These are phyloP conservation scores for Nicotiana otophora DNA, from an alignment of 257 asterid genomes.

Conservation along the genomic window DNA sequence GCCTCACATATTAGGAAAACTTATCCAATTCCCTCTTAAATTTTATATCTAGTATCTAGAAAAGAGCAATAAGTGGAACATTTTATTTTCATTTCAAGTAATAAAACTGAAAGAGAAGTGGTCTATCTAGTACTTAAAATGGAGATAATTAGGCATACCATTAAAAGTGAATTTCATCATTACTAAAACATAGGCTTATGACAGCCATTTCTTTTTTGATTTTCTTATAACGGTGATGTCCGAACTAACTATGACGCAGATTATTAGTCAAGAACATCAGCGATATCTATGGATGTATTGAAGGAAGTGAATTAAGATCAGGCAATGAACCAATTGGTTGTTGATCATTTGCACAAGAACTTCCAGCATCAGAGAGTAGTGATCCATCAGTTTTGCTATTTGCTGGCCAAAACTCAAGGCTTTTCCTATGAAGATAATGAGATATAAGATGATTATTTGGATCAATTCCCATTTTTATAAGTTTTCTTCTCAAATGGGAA, in stretches of 20 bases:
- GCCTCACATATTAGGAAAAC: neutral
- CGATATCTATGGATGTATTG: neutral
- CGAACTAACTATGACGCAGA: neutral
- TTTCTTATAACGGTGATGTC: neutral
- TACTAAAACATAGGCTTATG: no score
- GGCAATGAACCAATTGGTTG: neutral
- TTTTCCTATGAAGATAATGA: neutral
- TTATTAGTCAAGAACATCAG: neutral
- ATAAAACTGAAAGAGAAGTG: no score
- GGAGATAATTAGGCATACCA: no score
- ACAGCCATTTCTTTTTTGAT: neutral
- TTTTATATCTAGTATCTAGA: no score
- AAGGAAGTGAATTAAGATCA: slow-evolving; percentile 1
- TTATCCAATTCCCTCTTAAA: neutral
- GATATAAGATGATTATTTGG: slow-evolving; percentile 11
- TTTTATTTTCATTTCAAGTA: no score
- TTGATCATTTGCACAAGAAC: slow-evolving; percentile 4
- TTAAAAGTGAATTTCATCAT: no score
- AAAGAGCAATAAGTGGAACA: no score
- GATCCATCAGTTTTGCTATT: neutral
- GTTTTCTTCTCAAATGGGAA: slow-evolving; percentile 20
- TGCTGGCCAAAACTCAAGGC: neutral
- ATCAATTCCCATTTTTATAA: slow-evolving; percentile 23
- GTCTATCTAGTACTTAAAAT: no score
- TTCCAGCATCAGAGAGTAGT: slow-evolving; percentile 10